Conservation (phyloP, 2,329 filamentous ascomycete genomes). For the Fusarium sp. region DNA sequence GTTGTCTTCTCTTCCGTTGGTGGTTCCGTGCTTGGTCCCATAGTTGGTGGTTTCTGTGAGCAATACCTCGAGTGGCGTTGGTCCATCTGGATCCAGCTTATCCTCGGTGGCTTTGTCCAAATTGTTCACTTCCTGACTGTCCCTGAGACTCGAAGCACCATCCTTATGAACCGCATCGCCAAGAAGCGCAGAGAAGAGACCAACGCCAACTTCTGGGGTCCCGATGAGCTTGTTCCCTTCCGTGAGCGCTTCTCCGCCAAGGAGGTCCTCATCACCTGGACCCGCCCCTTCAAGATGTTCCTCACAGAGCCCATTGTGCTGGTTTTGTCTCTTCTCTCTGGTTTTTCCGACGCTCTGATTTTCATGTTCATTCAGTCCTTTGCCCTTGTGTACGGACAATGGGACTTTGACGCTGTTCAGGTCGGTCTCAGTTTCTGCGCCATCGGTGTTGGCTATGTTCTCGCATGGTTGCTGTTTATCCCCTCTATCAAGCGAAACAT, state of each 20-base stretch:
- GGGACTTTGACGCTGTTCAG: constrained; percentile 69
- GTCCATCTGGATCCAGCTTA: constrained; percentile 88
- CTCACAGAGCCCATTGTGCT: constrained; percentile 80
- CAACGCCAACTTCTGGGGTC: constrained; percentile 74
- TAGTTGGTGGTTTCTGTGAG: constrained; percentile 82
- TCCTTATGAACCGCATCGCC: constrained; percentile 83
- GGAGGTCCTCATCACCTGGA: constrained; percentile 69
- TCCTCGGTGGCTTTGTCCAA: constrained; percentile 79
- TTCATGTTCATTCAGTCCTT: constrained; percentile 84
- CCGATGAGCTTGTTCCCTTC: constrained; percentile 76
- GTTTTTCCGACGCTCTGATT: constrained; percentile 80
- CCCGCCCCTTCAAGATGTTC: constrained; percentile 79
- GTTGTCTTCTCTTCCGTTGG: constrained; percentile 84
- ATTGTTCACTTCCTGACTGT: constrained; percentile 75
- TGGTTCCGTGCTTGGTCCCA: constrained; percentile 80
- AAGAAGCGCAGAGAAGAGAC: constrained; percentile 75
- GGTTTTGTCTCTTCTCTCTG: constrained; percentile 75
- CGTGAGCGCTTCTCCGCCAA: constrained; percentile 67
- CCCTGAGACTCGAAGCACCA: constrained; percentile 80
- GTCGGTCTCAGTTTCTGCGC: constrained; percentile 73
- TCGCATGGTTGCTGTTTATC: constrained; percentile 71
- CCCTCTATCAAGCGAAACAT: constrained; percentile 67
- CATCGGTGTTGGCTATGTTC: constrained; percentile 73
- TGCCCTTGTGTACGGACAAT: constrained; percentile 74
- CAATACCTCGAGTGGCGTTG: constrained; percentile 74